Evolutionary conservation across 192 early-diverging fungal species (phyloP).

Genomic region (Linnemannia schmuckeri): DNA sequence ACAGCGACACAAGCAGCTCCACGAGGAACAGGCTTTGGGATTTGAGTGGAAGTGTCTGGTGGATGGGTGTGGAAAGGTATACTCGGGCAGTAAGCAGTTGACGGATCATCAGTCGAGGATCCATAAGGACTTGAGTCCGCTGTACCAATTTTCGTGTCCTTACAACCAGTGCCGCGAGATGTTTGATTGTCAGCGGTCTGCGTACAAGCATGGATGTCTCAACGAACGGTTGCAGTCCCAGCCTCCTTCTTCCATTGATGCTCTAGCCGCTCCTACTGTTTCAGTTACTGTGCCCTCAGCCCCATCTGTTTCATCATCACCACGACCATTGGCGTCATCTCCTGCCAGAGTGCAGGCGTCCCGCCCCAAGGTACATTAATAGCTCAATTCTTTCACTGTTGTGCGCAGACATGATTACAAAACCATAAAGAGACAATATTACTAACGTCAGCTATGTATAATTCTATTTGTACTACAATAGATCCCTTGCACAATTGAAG

Average conservation of each 20-base stretch:
- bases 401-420: not conserved
- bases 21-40: conserved; percentile 50
- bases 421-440: not conserved
- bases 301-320: not conserved
- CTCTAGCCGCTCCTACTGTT: not conserved
- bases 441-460: not conserved
- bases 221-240: not conserved
- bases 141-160: conserved; percentile 36
- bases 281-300: not conserved
- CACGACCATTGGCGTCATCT: no score
- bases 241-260: not conserved
- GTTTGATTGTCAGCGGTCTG: conserved; percentile 46
- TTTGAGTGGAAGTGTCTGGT: conserved; percentile 52
- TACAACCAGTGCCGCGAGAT: conserved; percentile 24
- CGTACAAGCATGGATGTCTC: conserved; percentile 53
- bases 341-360: not conserved
- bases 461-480: not conserved
- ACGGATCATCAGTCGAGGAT: conserved; percentile 52
- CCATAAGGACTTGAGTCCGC: conserved; percentile 40
- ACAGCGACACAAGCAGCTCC: conserved; percentile 52
- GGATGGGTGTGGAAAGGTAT: conserved; percentile 36
- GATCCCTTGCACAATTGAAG: conserved; percentile 46
- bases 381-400: no score
- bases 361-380: not conserved
- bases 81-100: conserved; percentile 52